These are phyloP conservation scores for Cercospora zeae-maydis DNA, from an alignment of 2,329 filamentous ascomycete species.

Conservation along the genomic window DNA sequence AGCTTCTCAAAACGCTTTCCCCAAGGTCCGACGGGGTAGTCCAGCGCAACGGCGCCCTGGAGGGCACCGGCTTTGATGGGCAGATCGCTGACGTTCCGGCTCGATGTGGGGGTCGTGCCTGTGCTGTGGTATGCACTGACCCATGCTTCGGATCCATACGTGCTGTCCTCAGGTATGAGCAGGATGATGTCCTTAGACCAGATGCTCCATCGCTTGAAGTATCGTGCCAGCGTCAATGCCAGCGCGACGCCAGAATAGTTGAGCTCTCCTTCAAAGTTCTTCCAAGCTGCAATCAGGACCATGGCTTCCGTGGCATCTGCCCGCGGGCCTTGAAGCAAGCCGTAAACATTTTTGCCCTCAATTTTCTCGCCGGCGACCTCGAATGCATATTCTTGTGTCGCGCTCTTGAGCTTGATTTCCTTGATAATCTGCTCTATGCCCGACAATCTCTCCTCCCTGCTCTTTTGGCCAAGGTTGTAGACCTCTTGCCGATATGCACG, in stretches of 20 bases:
- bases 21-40: slow-evolving; percentile 69
- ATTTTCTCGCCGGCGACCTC: slow-evolving; percentile 69
- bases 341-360: slow-evolving; percentile 85
- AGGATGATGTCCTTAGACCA: slow-evolving; percentile 99
- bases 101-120: slow-evolving; percentile 59
- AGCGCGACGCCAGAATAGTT: slow-evolving; percentile 87
- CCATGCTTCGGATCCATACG: slow-evolving; percentile 90
- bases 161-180: slow-evolving; percentile 82
- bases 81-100: slow-evolving; percentile 61
- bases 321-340: slow-evolving; percentile 85
- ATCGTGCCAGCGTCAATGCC: slow-evolving; percentile 79
- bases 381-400: slow-evolving; percentile 84
- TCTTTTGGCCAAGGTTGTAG: slow-evolving; percentile 53
- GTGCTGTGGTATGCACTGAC: slow-evolving; percentile 95
- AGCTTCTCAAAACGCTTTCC: slow-evolving; percentile 80
- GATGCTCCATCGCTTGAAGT: slow-evolving; percentile 96
- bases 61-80: slow-evolving; percentile 89
- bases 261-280: slow-evolving; percentile 70
- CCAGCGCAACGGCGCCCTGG: slow-evolving; percentile 88
- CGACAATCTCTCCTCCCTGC: slow-evolving; percentile 37
- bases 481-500: slow-evolving; percentile 85
- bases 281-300: slow-evolving; percentile 86
- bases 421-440: slow-evolving; percentile 72
- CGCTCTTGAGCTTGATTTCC: slow-evolving; percentile 79
- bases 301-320: slow-evolving; percentile 97